phyloP scores from a whole-genome alignment of 148 eudicot genomes.

The Bassia scoparia region DNA sequence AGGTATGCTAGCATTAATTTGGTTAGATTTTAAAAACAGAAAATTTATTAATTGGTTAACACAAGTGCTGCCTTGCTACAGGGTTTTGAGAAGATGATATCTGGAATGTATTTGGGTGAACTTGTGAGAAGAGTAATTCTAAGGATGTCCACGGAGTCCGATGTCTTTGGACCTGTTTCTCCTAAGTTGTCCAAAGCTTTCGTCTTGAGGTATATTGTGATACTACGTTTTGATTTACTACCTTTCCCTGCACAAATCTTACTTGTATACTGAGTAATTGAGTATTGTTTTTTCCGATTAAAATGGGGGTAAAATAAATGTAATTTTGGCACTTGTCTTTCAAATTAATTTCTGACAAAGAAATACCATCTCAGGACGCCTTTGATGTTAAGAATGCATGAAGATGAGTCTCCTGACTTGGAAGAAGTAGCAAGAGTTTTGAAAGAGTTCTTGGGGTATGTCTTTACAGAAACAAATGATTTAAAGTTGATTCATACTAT shows the following conservation, averaged over 20 bases:
- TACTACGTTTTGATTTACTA: background rate
- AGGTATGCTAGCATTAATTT: too few relatives aligned
- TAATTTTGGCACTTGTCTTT: background rate
- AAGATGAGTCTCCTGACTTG: conserved; percentile 68
- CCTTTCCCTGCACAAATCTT: background rate
- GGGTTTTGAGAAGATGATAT: conserved; percentile 98
- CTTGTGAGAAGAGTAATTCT: conserved; percentile 78
- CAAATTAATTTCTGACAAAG: background rate
- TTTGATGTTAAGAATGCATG: conserved; percentile 71
- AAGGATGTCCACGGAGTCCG: conserved; percentile 67
- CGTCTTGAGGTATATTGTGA: conserved; percentile 59
- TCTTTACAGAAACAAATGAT: background rate
- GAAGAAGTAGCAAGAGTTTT: conserved; percentile 64
- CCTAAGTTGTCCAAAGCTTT: conserved; percentile 50
- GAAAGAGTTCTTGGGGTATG: conserved; percentile 59
- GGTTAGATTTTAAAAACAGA: too few relatives aligned
- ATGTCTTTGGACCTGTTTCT: conserved; percentile 60
- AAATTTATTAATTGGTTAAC: background rate
- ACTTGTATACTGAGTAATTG: background rate
- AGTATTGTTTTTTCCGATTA: too few relatives aligned
- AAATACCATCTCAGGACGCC: conserved; percentile 47
- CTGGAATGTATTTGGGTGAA: conserved; percentile 96
- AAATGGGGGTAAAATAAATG: too few relatives aligned
- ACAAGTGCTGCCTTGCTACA: conserved; percentile 28
- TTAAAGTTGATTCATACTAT: background rate